Base-by-base conservation (phyloP, 805 yeast species). In the Wickerhamomyces mucosus region DNA sequence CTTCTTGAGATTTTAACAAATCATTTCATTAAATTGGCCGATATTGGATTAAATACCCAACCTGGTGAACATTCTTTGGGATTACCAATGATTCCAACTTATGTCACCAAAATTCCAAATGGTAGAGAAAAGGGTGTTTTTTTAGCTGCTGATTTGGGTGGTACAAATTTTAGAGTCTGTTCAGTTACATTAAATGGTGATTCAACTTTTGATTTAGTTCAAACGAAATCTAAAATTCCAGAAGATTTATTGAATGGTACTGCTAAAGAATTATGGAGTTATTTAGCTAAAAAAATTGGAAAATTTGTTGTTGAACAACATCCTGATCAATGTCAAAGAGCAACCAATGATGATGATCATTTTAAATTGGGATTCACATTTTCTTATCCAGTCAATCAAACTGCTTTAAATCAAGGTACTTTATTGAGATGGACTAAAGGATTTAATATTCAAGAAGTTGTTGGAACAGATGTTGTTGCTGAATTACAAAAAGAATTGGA, bases 371-470 rank as follows among this genome's bases (percentile, higher is more conserved):
- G 97, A 1, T 86, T 92, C 63, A 89, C 97, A 2, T 89, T 89
- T 52, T 77, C 92, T 10, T 89, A 88, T 67, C 98, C 98, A 3
- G 85, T 86, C 19, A 70, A 78, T 39, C 98, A 89, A 60, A 74
- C 81, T 16, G 79, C 86, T 3, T 61, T 92, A 43, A 71, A 75
- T 51, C 63, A 75, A 7, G 97, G 98, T 40, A 72, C 72, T 8
- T 68, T 92, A 41, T 70, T 89, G 31, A 78, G 97, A 56, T 89
- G 98, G 98, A 86, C 97, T 14, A 89, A 89, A 58, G 97, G 97
- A 21, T 89, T 82, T 58, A 75, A 82, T 48, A 78, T 92, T 44
- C 70, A 71, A 18, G 97, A 89, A 45, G 77, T 83, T 25, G 81
- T 89, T 21, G 94, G 84, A 33, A 63, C 77, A 50, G 96, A 89